Evolutionary conservation across 805 yeast species (phyloP).

Genomic region (Monosporozyma yasuniensis): DNA sequence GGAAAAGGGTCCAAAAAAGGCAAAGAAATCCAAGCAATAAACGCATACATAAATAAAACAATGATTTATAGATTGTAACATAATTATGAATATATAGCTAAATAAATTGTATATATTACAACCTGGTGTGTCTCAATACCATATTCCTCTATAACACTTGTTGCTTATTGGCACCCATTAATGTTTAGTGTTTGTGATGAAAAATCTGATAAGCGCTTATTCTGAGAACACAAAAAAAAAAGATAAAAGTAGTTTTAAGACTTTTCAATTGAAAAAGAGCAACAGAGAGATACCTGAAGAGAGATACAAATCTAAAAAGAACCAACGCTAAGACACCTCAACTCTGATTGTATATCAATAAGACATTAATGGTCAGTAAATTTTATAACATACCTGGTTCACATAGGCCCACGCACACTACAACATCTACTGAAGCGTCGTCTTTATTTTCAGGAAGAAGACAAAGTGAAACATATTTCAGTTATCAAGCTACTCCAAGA

Average conservation of each 20-base stretch:
- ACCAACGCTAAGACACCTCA: not conserved
- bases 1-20: slow-evolving; percentile 9
- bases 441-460: slow-evolving; percentile 17
- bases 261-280: not conserved
- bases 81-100: not conserved
- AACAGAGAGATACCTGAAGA: not conserved
- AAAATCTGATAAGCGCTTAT: not conserved
- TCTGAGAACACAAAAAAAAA: not conserved
- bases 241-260: not conserved
- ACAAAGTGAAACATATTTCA: slow-evolving; percentile 25
- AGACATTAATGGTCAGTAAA: slow-evolving; percentile 15
- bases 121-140: too few relatives aligned
- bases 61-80: not conserved
- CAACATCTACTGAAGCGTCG: slow-evolving; percentile 12
- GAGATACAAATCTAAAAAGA: not conserved
- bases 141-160: not conserved
- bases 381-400: slow-evolving; percentile 31
- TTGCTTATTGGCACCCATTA: not conserved
- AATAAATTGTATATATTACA: not conserved
- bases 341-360: not conserved
- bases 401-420: slow-evolving; percentile 19
- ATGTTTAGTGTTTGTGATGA: not conserved
- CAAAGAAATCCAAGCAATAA: slow-evolving; percentile 9
- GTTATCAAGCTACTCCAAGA: slow-evolving; percentile 21
- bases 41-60: not conserved